Conservation (phyloP, 345 rosid species). For the Eutrema japonicum region DNA sequence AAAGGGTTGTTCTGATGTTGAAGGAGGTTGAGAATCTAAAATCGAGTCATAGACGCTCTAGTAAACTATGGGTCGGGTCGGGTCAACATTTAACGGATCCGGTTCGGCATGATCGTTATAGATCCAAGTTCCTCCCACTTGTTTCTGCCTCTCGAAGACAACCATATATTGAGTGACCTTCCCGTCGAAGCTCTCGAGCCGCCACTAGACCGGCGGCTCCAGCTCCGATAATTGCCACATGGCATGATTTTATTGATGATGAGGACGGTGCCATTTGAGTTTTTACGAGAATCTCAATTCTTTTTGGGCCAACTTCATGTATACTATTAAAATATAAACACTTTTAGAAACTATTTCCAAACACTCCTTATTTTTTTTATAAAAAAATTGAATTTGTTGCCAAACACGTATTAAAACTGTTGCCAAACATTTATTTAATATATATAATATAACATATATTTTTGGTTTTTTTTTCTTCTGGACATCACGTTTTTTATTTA, state of each 20-base stretch:
- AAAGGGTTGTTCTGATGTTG: too few species aligned
- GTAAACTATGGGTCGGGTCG: conserved; percentile 56
- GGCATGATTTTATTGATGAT: conserved; percentile 47
- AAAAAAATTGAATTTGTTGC: too few species aligned
- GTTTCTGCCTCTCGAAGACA: conserved; percentile 67
- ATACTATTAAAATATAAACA: too few species aligned
- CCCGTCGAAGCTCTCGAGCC: conserved; percentile 76
- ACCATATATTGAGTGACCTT: conserved; percentile 82
- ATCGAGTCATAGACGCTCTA: conserved; percentile 51
- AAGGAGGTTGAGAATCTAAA: too few species aligned
- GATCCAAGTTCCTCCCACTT: conserved; percentile 82
- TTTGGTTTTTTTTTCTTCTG: too few species aligned
- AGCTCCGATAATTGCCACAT: conserved; percentile 87
- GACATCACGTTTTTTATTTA: too few species aligned
- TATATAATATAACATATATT: too few species aligned
- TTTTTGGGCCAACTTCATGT: too few species aligned
- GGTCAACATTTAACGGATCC: conserved; percentile 71
- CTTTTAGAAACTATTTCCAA: too few species aligned
- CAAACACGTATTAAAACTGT: too few species aligned
- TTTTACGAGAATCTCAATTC: background rate
- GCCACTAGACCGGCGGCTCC: conserved; percentile 86
- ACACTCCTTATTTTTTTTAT: too few species aligned
- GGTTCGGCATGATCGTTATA: conserved; percentile 62
- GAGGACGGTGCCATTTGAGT: conserved; percentile 44
- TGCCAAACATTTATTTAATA: too few species aligned